Conservation (phyloP, 164 flowering plant species). For the Kingdonia uniflora region DNA sequence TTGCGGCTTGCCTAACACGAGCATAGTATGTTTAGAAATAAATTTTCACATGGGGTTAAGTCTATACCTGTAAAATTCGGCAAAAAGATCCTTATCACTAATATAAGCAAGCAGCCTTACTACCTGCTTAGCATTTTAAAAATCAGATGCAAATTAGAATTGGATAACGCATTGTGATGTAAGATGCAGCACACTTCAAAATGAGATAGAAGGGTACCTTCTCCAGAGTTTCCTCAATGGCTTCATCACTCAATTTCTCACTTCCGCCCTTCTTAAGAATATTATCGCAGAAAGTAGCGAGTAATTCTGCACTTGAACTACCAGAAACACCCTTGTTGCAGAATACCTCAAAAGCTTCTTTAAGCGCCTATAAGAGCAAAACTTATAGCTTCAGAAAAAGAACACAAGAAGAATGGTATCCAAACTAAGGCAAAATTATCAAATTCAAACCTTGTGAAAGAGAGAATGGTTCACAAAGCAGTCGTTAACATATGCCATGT, state of each 20-base stretch:
- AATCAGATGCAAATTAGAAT: neutral
- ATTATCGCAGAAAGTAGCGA: conserved; percentile 68
- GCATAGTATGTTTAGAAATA: too few relatives aligned
- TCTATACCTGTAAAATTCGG: conserved; percentile 89
- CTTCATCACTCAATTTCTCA: too few relatives aligned
- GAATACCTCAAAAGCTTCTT: conserved; percentile 72
- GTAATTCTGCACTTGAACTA: conserved; percentile 61
- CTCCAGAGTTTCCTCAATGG: too few relatives aligned
- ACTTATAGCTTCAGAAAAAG: neutral
- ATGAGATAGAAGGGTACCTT: conserved; percentile 33
- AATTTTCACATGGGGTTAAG: too few relatives aligned
- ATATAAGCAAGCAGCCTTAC: too few relatives aligned
- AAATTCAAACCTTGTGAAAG: conserved; percentile 60
- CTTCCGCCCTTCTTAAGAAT: too few relatives aligned
- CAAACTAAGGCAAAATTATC: neutral
- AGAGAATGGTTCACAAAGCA: conserved; percentile 62
- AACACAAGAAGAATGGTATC: neutral
- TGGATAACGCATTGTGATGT: neutral
- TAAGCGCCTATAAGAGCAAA: conserved; percentile 39
- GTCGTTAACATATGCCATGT: conserved; percentile 57
- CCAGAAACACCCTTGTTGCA: conserved; percentile 81
- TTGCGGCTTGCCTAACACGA: too few relatives aligned
- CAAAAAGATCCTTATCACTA: conserved; percentile 87
- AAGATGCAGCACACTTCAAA: too few relatives aligned
- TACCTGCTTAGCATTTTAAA: conserved; percentile 31